Evolutionary conservation across 257 asterid genomes (phyloP), one percentile per base, ranked within the genome.

Genomic region (Ocimum tenuiflorum): DNA sequence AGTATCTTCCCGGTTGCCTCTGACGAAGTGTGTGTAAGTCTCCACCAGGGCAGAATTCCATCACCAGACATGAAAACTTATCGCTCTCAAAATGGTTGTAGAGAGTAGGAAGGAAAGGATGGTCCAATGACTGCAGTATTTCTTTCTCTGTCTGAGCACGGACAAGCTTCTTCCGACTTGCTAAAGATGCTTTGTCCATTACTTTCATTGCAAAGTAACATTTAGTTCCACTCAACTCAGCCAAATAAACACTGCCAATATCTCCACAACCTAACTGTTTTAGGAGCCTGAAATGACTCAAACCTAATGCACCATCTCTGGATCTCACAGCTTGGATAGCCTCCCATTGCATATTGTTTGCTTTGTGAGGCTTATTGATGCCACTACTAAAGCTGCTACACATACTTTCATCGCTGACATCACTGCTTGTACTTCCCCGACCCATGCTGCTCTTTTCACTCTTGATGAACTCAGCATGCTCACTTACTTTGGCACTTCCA

Each of bases 31-130:
- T 80, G 77, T 86, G 95, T 70, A 86, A 66, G 75, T 86, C 95
- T 18, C 95, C 95, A 33, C 95, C 95, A 7, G 95, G 91, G 72
- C 95, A 86, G 75, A 86, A 80, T 66, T 86, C 95, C 95, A 84
- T 86, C 77, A 84, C 88, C 84, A 86, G 72, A 63, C 95, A 86
- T 0, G 95, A 86, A 68, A 86, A 84, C 56, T 86, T 84, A 60
- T 86, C 95, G 0, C 91, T 84, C 72, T 86, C 91, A 20, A 86
- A 86, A 73, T 86, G 95, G 23, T 83, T 67, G 67, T 86, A 84
- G 35, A 86, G 79, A 1, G 85, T 72, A 3, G 95, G 95, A 57
- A 86, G 85, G 68, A 86, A 86, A 4, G 95, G 95, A 77, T 86
- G 95, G 63, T 86, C 95, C 65, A 86, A 72, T 39, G 82, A 82